Percentiles rank a stretch among this genome's conserved stretches.
phyloP scores from a whole-genome alignment of 768 basidiomycete species.

The Symmetrospora coprosmae region DNA sequence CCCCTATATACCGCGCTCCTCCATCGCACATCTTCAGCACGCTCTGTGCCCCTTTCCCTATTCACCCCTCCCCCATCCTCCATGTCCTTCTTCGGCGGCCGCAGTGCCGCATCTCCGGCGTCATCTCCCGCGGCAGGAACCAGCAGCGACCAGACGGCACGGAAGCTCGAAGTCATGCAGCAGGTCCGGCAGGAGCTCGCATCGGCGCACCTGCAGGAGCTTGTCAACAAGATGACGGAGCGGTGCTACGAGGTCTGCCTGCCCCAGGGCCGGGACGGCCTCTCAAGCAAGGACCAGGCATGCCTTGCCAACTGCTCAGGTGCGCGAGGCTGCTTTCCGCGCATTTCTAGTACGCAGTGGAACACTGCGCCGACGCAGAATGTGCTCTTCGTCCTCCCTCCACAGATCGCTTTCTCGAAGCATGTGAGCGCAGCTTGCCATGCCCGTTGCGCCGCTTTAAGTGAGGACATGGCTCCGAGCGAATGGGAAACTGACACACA shows the following conservation, averaged over 20 bases:
- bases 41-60: no score
- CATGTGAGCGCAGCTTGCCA: neutral
- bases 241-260: constrained; percentile 23
- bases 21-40: no score
- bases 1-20: no score
- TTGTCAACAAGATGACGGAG: constrained; percentile 22
- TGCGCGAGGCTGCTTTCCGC: neutral
- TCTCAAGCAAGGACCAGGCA: constrained; percentile 18
- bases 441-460: neutral
- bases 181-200: constrained; percentile 18
- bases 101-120: no score
- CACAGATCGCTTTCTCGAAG: constrained; percentile 3
- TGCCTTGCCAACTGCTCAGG: constrained; percentile 12
- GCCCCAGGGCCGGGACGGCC: neutral
- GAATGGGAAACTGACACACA: neutral
- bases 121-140: no score
- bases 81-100: constrained; percentile 13
- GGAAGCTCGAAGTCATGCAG: constrained; percentile 14
- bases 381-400: neutral
- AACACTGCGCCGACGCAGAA: neutral
- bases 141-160: neutral
- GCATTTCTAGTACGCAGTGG: neutral
- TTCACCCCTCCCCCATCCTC: no score
- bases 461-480: neutral
- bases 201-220: constrained; percentile 16